Evolutionary conservation across 2,329 filamentous ascomycete genomes (phyloP), one percentile per base, ranked within the genome.

Genomic region (Diplocarpon rosae): DNA sequence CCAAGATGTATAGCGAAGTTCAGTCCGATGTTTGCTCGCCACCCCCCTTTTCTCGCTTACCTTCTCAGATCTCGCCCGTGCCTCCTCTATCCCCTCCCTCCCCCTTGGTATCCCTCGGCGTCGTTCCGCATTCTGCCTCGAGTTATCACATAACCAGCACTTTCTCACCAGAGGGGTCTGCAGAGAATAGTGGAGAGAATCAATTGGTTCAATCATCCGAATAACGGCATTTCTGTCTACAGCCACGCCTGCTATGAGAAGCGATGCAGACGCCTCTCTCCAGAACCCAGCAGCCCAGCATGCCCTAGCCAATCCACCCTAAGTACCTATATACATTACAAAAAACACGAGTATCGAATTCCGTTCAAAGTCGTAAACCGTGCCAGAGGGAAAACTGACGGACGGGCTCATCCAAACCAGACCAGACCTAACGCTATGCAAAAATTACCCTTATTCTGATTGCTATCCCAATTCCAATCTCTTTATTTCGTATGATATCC

Each of bases 321-420:
- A 29, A n/a, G n/a, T n/a, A 24, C 31, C 39, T 36, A 36, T 42
- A 15, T 36, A 42, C 39, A 42, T 42, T 42, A 42, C 31, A 29
- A 35, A 29, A 28, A 20, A 24, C 20, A 24, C 20, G 20, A 24
- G 20, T 24, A 24, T 24, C 20, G 20, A 7, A 7, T 24, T 3
- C 7, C 20, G 7, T 24, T 24, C 7, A 3, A 24, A 24, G 20
- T 24, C 20, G n/a, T n/a, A 24, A 24, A 24, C 20, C n/a, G n/a
- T n/a, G 20, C 20, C 20, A 24, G 20, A 24, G 20, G 20, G 20
- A 24, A 33, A 28, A 24, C 16, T 11, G 12, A 11, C 27, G 16
- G 15, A 27, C 15, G 6, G 12, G 5, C 12, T 16, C 39, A n/a
- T 34, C 29, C 39, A 41, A 41, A 20, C 35, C 31, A 34, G 20